Base-by-base conservation (phyloP, 805 yeast species). In the Candida xyloterini region DNA sequence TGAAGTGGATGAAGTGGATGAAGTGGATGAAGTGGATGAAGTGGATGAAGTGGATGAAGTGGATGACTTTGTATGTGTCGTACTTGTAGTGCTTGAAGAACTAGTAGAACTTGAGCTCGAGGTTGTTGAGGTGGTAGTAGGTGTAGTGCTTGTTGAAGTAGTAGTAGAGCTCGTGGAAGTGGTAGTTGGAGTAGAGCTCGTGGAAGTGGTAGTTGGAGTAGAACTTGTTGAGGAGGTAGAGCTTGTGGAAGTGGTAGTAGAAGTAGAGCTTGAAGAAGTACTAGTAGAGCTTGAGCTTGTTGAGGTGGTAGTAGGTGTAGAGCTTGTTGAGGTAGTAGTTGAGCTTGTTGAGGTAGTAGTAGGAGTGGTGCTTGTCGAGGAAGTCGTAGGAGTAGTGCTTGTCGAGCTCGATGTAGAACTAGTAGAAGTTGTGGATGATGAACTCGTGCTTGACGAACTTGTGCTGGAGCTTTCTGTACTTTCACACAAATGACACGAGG, bases 21-120 rank as follows among this genome's bases (percentile, higher is more conserved):
- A 18, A 21, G 43, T 23, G 5, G 43, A 27, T 4, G 43, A 25
- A 10, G 30, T 3, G 27, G 27, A 10, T 11, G 38, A 5, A n/a
- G 27, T 35, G 15, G 38, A 15, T 6, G 38, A 23, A 23, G 38
- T 22, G 4, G 59, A n/a, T 3, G 60, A 16, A 20, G 33, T 14
- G 20, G 44, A 22, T 9, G 33, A 14, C 11, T 35, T 13, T 13
- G 28, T 35, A 13, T 33, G 7, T 2, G 20, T 18, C 4, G 20
- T 18, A 6, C 20, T 18, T 18, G 20, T 5, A 18, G 6, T 18
- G 6, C 20, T 18, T 6, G 20, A 18, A 18, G 20, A n/a, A n/a
- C n/a, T n/a, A 21, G 23, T 21, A 21, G 33, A 27, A 8, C 32
- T 26, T 3, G 39, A 24, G 21, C 30, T 35, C 15, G 37, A 25